Evolutionary conservation across 139 green algal genomes (phyloP).

Genomic region (Ostreobium quekettii): DNA sequence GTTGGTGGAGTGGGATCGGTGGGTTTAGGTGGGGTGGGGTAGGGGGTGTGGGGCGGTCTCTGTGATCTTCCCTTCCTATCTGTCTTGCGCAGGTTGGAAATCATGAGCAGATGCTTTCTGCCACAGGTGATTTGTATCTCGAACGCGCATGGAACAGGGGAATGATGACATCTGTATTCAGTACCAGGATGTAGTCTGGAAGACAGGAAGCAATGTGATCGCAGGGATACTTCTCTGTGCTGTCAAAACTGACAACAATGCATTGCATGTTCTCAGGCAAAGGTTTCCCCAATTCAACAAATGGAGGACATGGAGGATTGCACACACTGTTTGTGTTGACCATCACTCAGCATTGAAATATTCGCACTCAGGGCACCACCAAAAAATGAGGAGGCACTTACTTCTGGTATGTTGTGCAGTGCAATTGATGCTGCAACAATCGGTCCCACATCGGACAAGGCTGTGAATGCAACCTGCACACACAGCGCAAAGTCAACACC

Average conservation of each 20-base stretch:
- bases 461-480: not conserved
- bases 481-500: not conserved
- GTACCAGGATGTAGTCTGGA: too few species aligned
- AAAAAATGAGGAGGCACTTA: not conserved
- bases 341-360: not conserved
- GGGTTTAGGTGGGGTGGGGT: too few species aligned
- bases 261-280: too few species aligned
- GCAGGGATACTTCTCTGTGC: not conserved
- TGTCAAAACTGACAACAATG: too few species aligned
- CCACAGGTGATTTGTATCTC: too few species aligned
- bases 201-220: not conserved
- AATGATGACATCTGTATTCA: too few species aligned
- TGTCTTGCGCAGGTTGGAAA: too few species aligned
- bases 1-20: too few species aligned
- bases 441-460: not conserved
- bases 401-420: not conserved
- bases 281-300: not conserved
- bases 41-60: too few species aligned
- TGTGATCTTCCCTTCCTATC: too few species aligned
- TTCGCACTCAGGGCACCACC: not conserved
- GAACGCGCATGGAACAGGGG: too few species aligned
- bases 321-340: not conserved
- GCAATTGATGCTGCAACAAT: not conserved
- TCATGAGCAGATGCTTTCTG: too few species aligned
- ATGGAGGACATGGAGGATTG: not conserved